These are phyloP conservation scores for barley (Hordeum vulgare) DNA, from an alignment of 176 grass and related monocot species.

Conservation along the genomic window MorexV3_pseudomolecules_assembly NC_058524.1:61640508-61641007, in stretches of 20 bases:
- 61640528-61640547: not conserved
- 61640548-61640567: not conserved
- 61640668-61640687: constrained; percentile 4
- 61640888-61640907: constrained; percentile 96
- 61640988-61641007: not conserved
- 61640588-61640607: not conserved
- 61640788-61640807: constrained; percentile 39
- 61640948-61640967: constrained; percentile 88
- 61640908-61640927: constrained; percentile 79
- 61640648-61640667: not conserved
- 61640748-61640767: not conserved
- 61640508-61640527: not conserved
- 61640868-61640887: constrained; percentile 75
- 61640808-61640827: constrained; percentile 38
- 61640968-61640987: constrained; percentile 10
- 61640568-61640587: not conserved
- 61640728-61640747: not conserved
- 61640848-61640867: constrained; percentile 73
- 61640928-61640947: constrained; percentile 81
- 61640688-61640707: not conserved
- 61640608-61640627: constrained; percentile 1
- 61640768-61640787: not conserved
- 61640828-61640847: constrained; percentile 81
- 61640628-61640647: constrained; percentile 1
- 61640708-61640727: not conserved